Evolutionary conservation across 805 yeast genomes (phyloP), one percentile per base, ranked within the genome.

Genomic region (Ogataea sp.): DNA sequence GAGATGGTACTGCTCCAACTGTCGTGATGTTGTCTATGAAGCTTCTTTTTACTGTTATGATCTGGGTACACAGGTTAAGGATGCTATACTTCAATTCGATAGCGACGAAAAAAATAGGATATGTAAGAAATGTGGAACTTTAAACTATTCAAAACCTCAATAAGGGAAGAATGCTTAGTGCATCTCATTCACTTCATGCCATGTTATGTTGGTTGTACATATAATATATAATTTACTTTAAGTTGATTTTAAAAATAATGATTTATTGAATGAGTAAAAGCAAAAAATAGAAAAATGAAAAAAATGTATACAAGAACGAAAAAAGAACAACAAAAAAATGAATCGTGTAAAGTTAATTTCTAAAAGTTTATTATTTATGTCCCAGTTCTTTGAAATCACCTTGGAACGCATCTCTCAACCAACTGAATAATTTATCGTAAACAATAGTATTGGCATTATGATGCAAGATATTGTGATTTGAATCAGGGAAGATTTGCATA

Each of bases 51-150:
- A 82, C 50, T 83, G 90, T 59, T 58, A 64, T 7, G 96, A 89
- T 63, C 67, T 89, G 38, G 96, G 96, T 8, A 81, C 95, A 2
- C 96, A 89, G 59, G 89, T 89, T 39, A 88, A 86, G 59, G 81
- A 70, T 6, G 95, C 89, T 3, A 87, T 89, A 38, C 55, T 78
- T 32, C 69, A 65, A 14, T 88, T 85, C 56, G 94, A 85, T 45
- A 65, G 55, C 0, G 81, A 80, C 51, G 39, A 68, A 16, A 68
- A 70, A 11, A 75, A 75, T 34, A 73, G 94, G 55, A 85, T 88
- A 6, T 88, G 97, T 59, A 53, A 63, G 34, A 58, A 71, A 13
- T 88, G 97, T 58, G 89, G 90, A 2, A 76, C 85, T 1, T 60
- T 79, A 44, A 82, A 82, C 58, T 70, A 73, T 53, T 77, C 85